Evolutionary conservation across 257 asterid species (phyloP), one percentile per base, ranked within the genome.

Genomic region (Petunia secreta): DNA sequence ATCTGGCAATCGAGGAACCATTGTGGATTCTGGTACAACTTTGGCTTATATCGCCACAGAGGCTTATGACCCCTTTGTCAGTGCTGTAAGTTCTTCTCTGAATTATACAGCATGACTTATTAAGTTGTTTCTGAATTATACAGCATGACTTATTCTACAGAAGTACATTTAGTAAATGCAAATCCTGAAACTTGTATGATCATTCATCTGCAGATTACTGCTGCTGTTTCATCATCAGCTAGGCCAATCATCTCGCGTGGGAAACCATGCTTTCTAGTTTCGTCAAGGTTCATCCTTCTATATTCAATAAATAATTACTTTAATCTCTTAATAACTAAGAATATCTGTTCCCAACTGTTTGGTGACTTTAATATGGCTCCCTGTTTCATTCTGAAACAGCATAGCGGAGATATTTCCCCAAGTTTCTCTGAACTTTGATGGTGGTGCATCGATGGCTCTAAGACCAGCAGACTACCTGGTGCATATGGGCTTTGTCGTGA

Each of bases 1-100:
- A 80, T 87, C 97, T 43, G 90, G 85, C 84, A 86, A 78, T 83
- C 88, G 87, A 80, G 97, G 97, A 80, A 92, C 97, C 46, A 90
- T 94, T 81, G 82, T 94, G 80, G 97, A 92, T 89, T 94, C 98
- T 81, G 98, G 97, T 78, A 94, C 98, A 81, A 94, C 98, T 81
- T 87, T 94, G 84, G 91, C 94, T 14, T 94, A 92, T 87, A 97
- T 94, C 76, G 96, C 90, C 38, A 89, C 85, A 78, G 96, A 88
- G 81, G 98, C 98, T 63, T 94, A 89, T 86, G 96, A 91, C 81
- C 95, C 97, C 77, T 86, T 94, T 82, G 90, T 91, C 84, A 81
- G 84, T 82, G 91, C 97, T 63, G 98, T 94, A 92, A 89, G 92
- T 84, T 80, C 82, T 75, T 79, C n/a, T 63, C 25, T 25, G 25